Evolutionary conservation across 805 yeast species (phyloP).

Genomic region (Yamadazyma kitorensis): DNA sequence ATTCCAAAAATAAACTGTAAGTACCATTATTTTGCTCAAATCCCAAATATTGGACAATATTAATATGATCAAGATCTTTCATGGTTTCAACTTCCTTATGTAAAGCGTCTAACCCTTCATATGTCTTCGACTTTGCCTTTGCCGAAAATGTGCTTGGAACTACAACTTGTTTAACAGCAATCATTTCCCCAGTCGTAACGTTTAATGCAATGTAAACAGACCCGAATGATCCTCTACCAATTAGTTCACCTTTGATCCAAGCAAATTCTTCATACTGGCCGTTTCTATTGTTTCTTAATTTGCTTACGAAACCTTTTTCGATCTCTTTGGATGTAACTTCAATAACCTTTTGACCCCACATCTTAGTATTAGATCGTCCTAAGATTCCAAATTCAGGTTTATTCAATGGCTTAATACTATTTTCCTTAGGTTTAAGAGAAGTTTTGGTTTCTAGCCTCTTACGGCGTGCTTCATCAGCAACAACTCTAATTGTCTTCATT

Average conservation of each 20-base stretch:
- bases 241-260: conserved; percentile 96
- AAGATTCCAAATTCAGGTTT: conserved; percentile 24
- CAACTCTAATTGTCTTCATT: conserved; percentile 88
- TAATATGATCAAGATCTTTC: conserved; percentile 90
- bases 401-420: not conserved
- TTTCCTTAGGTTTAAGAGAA: conserved; percentile 3
- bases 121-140: conserved; percentile 33
- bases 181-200: conserved; percentile 96
- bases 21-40: conserved; percentile 74
- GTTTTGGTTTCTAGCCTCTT: conserved; percentile 30
- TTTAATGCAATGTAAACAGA: conserved; percentile 88
- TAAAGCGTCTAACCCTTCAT: conserved; percentile 74
- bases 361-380: conserved; percentile 78
- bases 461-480: conserved; percentile 80
- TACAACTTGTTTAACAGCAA: conserved; percentile 94
- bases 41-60: conserved; percentile 94
- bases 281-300: conserved; percentile 54
- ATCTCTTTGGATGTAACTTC: conserved; percentile 79
- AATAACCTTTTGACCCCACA: conserved; percentile 95
- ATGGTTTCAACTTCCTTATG: conserved; percentile 89
- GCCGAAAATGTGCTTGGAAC: conserved; percentile 41
- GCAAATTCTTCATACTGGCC: conserved; percentile 84
- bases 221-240: conserved; percentile 97
- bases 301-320: conserved; percentile 62
- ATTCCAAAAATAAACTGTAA: conserved; percentile 86